phyloP scores from a whole-genome alignment of 495 filamentous ascomycete genomes.

The Tetracladium marchalianum region DNA sequence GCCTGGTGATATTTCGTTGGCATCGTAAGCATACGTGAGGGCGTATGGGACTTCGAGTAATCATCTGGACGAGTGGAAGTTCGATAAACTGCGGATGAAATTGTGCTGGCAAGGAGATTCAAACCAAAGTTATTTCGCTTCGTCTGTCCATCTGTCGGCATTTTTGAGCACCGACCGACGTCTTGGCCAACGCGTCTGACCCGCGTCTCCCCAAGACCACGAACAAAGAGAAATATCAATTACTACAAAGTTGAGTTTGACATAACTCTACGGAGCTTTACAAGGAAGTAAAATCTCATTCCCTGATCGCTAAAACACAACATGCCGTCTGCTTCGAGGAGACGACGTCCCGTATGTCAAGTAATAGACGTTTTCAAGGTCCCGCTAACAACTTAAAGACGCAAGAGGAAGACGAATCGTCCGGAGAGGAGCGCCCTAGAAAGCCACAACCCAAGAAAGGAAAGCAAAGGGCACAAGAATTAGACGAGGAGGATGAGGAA shows the following conservation, averaged over 20 bases:
- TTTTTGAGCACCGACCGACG: slow-evolving; percentile 1
- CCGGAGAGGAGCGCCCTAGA: slow-evolving; percentile 11
- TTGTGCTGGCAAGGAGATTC: too few species aligned
- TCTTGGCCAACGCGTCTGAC: slow-evolving; percentile 7
- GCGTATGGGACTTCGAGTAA: slow-evolving; percentile 25
- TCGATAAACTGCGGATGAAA: too few species aligned
- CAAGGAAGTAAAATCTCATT: not conserved
- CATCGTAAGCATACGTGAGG: slow-evolving; percentile 41
- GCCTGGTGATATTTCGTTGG: slow-evolving; percentile 26
- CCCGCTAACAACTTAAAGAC: slow-evolving; percentile 1
- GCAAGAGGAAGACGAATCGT: slow-evolving; percentile 10
- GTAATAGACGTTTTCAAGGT: not conserved
- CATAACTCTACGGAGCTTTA: not conserved
- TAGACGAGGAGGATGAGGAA: slow-evolving; percentile 24
- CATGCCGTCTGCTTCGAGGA: slow-evolving; percentile 15
- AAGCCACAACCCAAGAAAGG: slow-evolving; percentile 8
- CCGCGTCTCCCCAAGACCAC: not conserved
- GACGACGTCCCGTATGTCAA: slow-evolving; percentile 8
- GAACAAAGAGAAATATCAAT: not conserved
- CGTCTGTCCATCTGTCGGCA: too few species aligned
- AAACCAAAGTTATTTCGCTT: too few species aligned
- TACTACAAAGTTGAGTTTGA: too few species aligned
- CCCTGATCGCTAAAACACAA: not conserved
- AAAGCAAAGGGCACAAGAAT: slow-evolving; percentile 2
- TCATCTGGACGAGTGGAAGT: slow-evolving; percentile 27